A percentile compares a stretch with the other conserved stretches of the same genome.
phyloP scores from a whole-genome alignment of 2,329 filamentous ascomycete genomes.

The Fusarium staphyleae region DNA sequence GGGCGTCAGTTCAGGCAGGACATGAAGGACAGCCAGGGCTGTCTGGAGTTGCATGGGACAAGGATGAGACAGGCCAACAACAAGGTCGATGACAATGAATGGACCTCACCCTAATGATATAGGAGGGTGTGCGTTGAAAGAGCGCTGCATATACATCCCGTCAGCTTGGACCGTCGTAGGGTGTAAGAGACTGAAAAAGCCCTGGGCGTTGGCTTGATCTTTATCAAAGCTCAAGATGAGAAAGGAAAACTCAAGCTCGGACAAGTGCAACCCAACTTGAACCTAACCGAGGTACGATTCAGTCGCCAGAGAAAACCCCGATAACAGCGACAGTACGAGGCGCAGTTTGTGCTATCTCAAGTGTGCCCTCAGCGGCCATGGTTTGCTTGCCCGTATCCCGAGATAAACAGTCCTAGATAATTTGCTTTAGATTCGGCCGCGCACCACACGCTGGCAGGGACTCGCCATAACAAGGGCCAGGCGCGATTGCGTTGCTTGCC shows the following conservation, averaged over 20 bases:
- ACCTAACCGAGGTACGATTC: constrained; percentile 8
- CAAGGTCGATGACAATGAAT: constrained; percentile 32
- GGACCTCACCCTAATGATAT: constrained; percentile 26
- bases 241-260: constrained; percentile 6
- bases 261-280: neutral
- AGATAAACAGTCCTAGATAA: constrained; percentile 38
- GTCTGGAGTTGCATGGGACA: constrained; percentile 33
- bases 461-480: constrained; percentile 30
- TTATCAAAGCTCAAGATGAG: constrained; percentile 12
- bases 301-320: neutral
- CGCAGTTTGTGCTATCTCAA: neutral
- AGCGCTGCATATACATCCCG: constrained; percentile 18
- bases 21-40: constrained; percentile 22
- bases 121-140: constrained; percentile 28
- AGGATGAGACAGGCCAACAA: constrained; percentile 33
- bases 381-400: constrained; percentile 18
- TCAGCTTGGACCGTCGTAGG: constrained; percentile 8
- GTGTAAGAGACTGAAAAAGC: constrained; percentile 5
- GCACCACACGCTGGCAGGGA: constrained; percentile 37
- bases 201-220: neutral
- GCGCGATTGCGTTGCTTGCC: constrained; percentile 15
- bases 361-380: neutral
- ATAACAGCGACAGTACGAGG: neutral
- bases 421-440: constrained; percentile 34
- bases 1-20: constrained; percentile 4